phyloP scores from a whole-genome alignment of 495 filamentous ascomycete species.

The Podospora pseudopauciseta region DNA sequence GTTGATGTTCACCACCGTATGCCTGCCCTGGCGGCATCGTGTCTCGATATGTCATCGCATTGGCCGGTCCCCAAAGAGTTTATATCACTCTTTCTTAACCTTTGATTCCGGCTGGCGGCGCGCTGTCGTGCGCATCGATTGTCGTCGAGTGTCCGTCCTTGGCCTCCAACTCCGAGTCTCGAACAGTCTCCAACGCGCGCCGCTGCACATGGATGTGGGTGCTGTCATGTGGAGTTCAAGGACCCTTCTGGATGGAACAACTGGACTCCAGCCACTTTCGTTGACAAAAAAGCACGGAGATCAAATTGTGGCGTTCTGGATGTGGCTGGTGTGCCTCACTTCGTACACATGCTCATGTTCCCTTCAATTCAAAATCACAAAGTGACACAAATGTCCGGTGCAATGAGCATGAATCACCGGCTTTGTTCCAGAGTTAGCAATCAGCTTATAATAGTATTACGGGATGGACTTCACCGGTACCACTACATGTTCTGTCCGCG shows the following conservation, averaged over 20 bases:
- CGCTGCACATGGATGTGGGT: background rate
- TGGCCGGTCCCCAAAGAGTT: background rate
- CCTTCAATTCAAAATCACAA: no score
- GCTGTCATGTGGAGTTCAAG: background rate
- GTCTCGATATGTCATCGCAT: conserved; percentile 12
- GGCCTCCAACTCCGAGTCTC: background rate
- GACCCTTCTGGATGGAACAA: background rate
- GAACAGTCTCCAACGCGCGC: background rate
- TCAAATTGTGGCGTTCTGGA: background rate
- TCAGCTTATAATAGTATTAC: no score
- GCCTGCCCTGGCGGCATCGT: conserved; percentile 44
- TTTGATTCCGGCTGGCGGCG: background rate
- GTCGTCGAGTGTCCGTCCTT: background rate
- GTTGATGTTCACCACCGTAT: conserved; percentile 32
- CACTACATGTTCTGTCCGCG: no score
- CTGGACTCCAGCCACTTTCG: background rate
- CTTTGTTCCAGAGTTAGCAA: no score
- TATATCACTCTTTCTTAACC: background rate
- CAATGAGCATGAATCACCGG: no score
- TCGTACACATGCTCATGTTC: background rate
- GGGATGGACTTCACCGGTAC: no score
- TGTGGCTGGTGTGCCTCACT: background rate
- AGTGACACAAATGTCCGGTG: no score
- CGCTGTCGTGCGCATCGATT: background rate
- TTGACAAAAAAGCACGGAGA: background rate